Percentiles rank a stretch among this genome's conserved stretches.
phyloP scores from a whole-genome alignment of 225 moss, liverwort and hornwort species.

The Anthoceros angustus region DNA sequence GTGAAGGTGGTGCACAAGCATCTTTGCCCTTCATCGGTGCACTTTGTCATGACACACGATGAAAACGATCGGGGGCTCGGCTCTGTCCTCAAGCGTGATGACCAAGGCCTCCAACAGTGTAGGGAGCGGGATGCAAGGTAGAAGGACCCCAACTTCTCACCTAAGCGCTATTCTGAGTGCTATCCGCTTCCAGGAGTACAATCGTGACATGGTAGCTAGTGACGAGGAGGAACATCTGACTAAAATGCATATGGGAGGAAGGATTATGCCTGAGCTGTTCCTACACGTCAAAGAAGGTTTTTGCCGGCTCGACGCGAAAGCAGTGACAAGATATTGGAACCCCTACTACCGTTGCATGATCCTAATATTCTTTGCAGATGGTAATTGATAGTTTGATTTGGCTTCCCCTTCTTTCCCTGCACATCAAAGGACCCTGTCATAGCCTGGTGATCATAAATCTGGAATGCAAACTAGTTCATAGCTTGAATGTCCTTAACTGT shows the following conservation, averaged over 20 bases:
- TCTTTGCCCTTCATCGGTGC: constrained; percentile 37
- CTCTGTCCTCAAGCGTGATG: constrained; percentile 97
- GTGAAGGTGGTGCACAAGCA: constrained; percentile 33
- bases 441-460: too few species aligned
- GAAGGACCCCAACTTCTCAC: constrained; percentile 96
- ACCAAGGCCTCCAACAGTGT: constrained; percentile 78
- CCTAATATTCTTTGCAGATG: too few species aligned
- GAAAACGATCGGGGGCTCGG: constrained; percentile 96
- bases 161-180: constrained; percentile 96
- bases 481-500: too few species aligned
- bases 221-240: constrained; percentile 97
- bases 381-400: too few species aligned
- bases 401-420: too few species aligned
- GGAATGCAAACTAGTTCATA: too few species aligned
- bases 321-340: too few species aligned
- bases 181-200: constrained; percentile 99
- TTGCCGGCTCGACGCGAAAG: too few species aligned
- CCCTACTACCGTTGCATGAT: too few species aligned
- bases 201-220: constrained; percentile 92
- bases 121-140: constrained; percentile 91
- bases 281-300: too few species aligned
- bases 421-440: too few species aligned
- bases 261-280: too few species aligned
- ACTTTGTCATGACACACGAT: constrained; percentile 83
- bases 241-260: constrained; percentile 99